phyloP scores from a whole-genome alignment of 768 basidiomycete genomes.

The Rhizopogon vulgaris region DNA sequence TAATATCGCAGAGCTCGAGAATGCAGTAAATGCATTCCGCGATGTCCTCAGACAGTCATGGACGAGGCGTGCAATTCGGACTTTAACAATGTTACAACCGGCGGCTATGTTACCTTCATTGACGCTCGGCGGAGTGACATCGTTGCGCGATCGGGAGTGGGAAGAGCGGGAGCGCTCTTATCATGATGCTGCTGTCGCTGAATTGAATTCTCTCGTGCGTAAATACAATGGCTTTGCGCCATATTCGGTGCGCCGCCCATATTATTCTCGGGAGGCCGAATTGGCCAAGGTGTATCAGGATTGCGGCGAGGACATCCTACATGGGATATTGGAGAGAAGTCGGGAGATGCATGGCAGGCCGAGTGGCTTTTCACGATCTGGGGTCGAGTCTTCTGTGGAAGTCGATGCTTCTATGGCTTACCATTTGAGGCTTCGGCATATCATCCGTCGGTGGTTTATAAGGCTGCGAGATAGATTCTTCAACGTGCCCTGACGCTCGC shows the following conservation, averaged over 20 bases:
- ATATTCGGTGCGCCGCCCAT: conserved; percentile 64
- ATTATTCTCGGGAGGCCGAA: conserved; percentile 52
- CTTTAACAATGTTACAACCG: conserved; percentile 39
- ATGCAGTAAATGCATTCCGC: conserved; percentile 55
- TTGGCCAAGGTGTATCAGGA: conserved; percentile 47
- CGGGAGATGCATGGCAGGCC: not conserved
- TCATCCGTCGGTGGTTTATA: conserved; percentile 24
- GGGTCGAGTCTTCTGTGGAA: conserved; percentile 5
- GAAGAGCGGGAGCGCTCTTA: conserved; percentile 59
- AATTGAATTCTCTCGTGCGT: conserved; percentile 70
- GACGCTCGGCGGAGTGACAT: conserved; percentile 31
- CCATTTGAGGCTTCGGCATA: conserved; percentile 17
- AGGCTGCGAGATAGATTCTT: conserved; percentile 7
- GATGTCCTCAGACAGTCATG: conserved; percentile 60
- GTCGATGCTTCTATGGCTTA: conserved; percentile 2
- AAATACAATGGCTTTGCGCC: conserved; percentile 80
- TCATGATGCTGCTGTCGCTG: conserved; percentile 60
- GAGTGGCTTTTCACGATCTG: not conserved
- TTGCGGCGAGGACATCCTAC: conserved; percentile 46
- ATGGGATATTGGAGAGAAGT: conserved; percentile 28
- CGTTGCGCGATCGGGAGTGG: conserved; percentile 64
- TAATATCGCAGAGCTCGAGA: conserved; percentile 53
- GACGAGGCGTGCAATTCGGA: conserved; percentile 69
- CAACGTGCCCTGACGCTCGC: not conserved
- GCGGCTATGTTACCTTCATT: conserved; percentile 33